Evolutionary conservation across 805 yeast species (phyloP).

Genomic region (Starmerella stellata): DNA sequence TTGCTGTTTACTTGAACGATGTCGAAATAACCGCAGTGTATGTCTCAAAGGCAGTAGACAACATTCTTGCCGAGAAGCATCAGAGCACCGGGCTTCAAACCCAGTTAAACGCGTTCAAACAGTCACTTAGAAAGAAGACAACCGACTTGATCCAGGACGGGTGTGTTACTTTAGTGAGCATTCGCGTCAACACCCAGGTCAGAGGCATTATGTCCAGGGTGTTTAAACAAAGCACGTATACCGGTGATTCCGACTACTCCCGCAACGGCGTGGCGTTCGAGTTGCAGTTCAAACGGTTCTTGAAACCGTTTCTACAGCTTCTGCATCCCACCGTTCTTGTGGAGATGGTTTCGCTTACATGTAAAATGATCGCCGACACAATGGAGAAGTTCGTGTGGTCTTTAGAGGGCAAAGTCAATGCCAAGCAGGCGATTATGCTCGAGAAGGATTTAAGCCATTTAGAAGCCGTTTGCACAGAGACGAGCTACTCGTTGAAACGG

Average conservation of each 20-base stretch:
- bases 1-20: constrained; percentile 54
- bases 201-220: constrained; percentile 24
- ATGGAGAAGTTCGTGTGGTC: constrained; percentile 53
- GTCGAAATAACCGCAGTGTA: constrained; percentile 45
- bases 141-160: constrained; percentile 30
- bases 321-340: constrained; percentile 38
- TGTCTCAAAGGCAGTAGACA: constrained; percentile 29
- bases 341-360: constrained; percentile 32
- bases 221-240: constrained; percentile 20
- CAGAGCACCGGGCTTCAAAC: constrained; percentile 2
- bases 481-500: constrained; percentile 57
- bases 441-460: constrained; percentile 66
- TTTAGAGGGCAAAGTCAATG: constrained; percentile 52
- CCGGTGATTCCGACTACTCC: not conserved
- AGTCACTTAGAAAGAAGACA: constrained; percentile 22
- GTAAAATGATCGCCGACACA: constrained; percentile 35
- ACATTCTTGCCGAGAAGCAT: constrained; percentile 3
- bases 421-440: constrained; percentile 62
- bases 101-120: constrained; percentile 15
- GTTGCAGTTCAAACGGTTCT: constrained; percentile 43
- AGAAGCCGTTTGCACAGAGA: constrained; percentile 47
- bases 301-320: constrained; percentile 46
- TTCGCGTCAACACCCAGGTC: constrained; percentile 26
- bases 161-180: constrained; percentile 22
- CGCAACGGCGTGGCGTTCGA: constrained; percentile 29